Evolutionary conservation across 2,329 filamentous ascomycete species (phyloP).

Genomic region (Penicillium palitans): DNA sequence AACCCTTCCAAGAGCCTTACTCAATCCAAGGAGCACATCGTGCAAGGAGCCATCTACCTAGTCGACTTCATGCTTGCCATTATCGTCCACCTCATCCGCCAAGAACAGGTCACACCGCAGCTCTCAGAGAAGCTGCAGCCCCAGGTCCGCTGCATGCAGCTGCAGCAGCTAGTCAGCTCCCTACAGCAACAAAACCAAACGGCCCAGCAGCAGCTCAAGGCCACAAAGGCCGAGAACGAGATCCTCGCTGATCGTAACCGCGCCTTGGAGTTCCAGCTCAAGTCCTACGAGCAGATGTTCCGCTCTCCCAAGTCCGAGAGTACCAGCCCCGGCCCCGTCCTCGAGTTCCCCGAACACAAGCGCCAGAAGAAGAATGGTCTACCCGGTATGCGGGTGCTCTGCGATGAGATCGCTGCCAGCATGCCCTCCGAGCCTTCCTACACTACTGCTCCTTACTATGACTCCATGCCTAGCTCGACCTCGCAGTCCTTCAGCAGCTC

Average conservation of each 20-base stretch:
- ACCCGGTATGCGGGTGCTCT: conserved; percentile 39
- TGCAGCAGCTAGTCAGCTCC: conserved; percentile 36
- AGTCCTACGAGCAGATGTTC: conserved; percentile 42
- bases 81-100: conserved; percentile 38
- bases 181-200: conserved; percentile 42
- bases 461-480: conserved; percentile 26
- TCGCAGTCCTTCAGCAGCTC: conserved; percentile 33
- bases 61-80: conserved; percentile 43
- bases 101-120: conserved; percentile 38
- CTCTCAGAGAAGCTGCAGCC: conserved; percentile 42
- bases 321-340: conserved; percentile 28
- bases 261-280: conserved; percentile 40
- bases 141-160: conserved; percentile 42
- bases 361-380: conserved; percentile 33
- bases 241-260: conserved; percentile 38
- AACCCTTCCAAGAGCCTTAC: conserved; percentile 42
- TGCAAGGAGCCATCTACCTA: conserved; percentile 40
- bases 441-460: conserved; percentile 17
- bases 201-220: conserved; percentile 36
- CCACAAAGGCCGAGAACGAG: conserved; percentile 39
- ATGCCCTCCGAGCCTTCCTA: conserved; percentile 25
- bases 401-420: conserved; percentile 34
- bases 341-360: conserved; percentile 30
- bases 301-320: conserved; percentile 38
- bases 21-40: conserved; percentile 45